Evolutionary conservation across 2,329 filamentous ascomycete genomes (phyloP), one percentile per base, ranked within the genome.

Genomic region (Teratosphaeria viscida): DNA sequence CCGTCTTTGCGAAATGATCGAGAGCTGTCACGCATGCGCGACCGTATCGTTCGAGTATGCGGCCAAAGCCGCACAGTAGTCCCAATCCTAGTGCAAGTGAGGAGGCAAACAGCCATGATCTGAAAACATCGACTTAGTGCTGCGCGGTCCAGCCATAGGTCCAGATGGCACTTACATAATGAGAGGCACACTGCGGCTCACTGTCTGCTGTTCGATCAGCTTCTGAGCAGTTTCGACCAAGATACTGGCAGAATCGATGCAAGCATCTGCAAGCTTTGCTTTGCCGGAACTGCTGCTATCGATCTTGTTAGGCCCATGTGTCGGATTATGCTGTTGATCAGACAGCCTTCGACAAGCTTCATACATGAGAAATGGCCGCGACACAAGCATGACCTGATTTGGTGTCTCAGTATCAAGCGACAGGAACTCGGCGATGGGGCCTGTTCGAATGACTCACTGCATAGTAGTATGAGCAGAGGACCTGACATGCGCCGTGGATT

Each of bases 321-420:
- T 8, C 63, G 60, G 16, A 67, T 69, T 32, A 68, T 71, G 35
- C 73, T 57, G 11, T 49, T 49, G 43, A 10, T 49, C 43, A 49
- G 43, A 19, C 70, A 71, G 49, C 73, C 71, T 43, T 32, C 32
- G 57, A 56, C 73, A 79, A 1, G 81, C 72, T 56, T 79, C 76
- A 63, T 79, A 81, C 29, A 81, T 76, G 11, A 82, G 70, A 59
- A 82, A 82, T 0, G 79, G 79, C n/a, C 79, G 71, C 6, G 79
- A 80, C 3, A 81, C 67, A 3, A 82, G 70, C 67, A 81, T 81
- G 52, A 49, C 43, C 43, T 49, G 43, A 10, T 23, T 49, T 6
- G 2, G 2, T 1, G 16, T 49, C 5, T 49, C 43, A 49, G 43
- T 23, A 49, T 49, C n/a, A 6, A 49, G 16, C 43, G 23, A 19